phyloP scores from a whole-genome alignment of 768 basidiomycete species.

The Tylopilus balloui region DNA sequence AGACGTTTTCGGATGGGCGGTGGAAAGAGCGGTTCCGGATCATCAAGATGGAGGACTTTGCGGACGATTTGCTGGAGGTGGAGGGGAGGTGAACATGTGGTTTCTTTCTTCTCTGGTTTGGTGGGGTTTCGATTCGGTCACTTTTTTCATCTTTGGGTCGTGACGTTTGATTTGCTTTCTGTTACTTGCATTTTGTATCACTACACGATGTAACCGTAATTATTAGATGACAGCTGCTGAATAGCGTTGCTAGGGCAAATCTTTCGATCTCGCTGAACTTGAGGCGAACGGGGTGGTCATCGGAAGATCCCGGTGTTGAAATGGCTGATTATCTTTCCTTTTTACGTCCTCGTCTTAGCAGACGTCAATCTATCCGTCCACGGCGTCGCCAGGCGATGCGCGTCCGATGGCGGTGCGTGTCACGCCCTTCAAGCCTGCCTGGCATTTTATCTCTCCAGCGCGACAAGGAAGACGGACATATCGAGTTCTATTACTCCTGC shows the following conservation, averaged over 20 bases:
- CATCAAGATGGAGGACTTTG: conserved; percentile 66
- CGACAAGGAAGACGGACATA: background rate
- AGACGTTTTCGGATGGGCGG: conserved; percentile 58
- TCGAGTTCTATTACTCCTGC: background rate
- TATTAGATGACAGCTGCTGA: too few relatives aligned
- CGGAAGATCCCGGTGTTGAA: too few relatives aligned
- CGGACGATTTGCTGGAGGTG: conserved; percentile 50
- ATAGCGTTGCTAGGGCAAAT: background rate
- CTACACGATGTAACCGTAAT: too few relatives aligned
- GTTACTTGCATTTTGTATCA: conserved; percentile 12
- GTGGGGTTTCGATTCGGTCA: background rate
- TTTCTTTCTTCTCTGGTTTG: background rate
- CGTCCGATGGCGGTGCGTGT: too few relatives aligned
- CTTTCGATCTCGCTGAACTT: background rate
- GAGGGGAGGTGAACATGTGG: too few relatives aligned
- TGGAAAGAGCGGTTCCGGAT: conserved; percentile 45
- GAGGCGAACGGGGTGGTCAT: too few relatives aligned
- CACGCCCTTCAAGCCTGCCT: too few relatives aligned
- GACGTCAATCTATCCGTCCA: too few relatives aligned
- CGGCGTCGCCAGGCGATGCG: too few relatives aligned
- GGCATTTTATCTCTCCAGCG: background rate
- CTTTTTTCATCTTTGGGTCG: background rate
- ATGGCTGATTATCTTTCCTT: too few relatives aligned
- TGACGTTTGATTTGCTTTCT: conserved; percentile 4
- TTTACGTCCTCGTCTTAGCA: too few relatives aligned